Base-by-base conservation (phyloP, 2,329 filamentous ascomycete species). In the Colletotrichum horii region DNA sequence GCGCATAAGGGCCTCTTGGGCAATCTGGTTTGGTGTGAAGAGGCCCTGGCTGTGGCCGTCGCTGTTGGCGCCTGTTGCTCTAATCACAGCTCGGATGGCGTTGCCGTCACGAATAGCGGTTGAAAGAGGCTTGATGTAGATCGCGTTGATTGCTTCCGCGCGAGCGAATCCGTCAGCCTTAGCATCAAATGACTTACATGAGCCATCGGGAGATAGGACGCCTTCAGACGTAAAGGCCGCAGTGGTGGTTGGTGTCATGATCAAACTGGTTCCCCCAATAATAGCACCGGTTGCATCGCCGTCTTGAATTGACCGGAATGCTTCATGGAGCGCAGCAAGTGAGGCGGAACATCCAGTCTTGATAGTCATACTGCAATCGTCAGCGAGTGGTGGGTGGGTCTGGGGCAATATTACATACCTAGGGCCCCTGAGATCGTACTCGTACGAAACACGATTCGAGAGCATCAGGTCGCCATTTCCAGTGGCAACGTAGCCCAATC, bases 81-180 rank as follows among this genome's bases (percentile, higher is more conserved):
- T 78, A 22, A 86, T 81, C 8, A 84, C 76, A 8, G 79, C 79
- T n/a, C 79, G 76, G 22, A 83, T 81, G 0, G 81, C 80, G 77
- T 89, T 85, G 15, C 83, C 83, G 60, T 85, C 85, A n/a, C 78
- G 78, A 8, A 88, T 65, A 3, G 87, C 87, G 55, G 84, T 80
- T 5, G 81, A 78, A 2, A 89, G 78, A 1, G 79, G 81, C 79
- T 89, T 89, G 3, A 89, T 74, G 6, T 87, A 75, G 4, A 89
- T 60, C 19, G 83, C 80, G 1, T 79, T 83, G 24, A 84, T 78
- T 6, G 84, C 87, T 75, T 89, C 87, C 5, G 84, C 87, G 9
- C 86, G 81, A 1, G 81, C 84, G 73, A 87, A 89, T 1, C 87
- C 87, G 70, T 85, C 80, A 4, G 84, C 87, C 7, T 79, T 76